Evolutionary conservation across 306 rosid species (phyloP).

Genomic region (Cucumis sativus): DNA sequence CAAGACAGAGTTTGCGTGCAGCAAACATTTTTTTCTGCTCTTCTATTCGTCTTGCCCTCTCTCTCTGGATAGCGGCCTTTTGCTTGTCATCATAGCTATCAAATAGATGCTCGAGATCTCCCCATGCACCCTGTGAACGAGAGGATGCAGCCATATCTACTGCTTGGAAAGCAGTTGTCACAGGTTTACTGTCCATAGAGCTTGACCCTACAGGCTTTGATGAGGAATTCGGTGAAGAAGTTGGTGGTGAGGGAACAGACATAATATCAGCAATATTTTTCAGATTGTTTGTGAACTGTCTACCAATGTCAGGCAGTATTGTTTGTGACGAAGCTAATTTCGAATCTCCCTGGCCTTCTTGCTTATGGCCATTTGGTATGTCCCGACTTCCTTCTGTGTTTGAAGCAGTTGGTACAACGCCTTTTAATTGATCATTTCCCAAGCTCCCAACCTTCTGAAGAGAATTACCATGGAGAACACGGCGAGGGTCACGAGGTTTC

Average conservation of each 20-base stretch:
- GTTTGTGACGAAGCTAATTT: constrained; percentile 32
- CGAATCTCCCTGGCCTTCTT: constrained; percentile 39
- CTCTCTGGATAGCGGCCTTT: constrained; percentile 90
- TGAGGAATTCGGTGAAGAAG: constrained; percentile 38
- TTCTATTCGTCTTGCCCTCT: constrained; percentile 81
- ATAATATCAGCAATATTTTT: constrained; percentile 78
- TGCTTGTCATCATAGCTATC: constrained; percentile 88
- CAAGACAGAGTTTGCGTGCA: constrained; percentile 80
- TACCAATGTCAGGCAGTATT: constrained; percentile 53
- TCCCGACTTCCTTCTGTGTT: constrained; percentile 35
- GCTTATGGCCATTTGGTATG: constrained; percentile 31
- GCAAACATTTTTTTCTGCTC: constrained; percentile 97
- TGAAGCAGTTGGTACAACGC: constrained; percentile 20
- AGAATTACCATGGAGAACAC: constrained; percentile 52
- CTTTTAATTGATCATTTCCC: constrained; percentile 52
- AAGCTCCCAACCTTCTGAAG: constrained; percentile 46
- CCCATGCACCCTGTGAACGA: constrained; percentile 57
- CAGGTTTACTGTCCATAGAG: constrained; percentile 32
- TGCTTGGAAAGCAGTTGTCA: constrained; percentile 29
- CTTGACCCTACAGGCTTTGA: constrained; percentile 29
- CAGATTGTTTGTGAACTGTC: constrained; percentile 65
- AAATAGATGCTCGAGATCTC: constrained; percentile 74
- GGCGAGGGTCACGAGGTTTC: constrained; percentile 99
- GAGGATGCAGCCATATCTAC: constrained; percentile 28
- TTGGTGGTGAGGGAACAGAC: constrained; percentile 48